Base-by-base conservation (phyloP, 208 protist genomes). In the Trypanosoma scelopori region DNA sequence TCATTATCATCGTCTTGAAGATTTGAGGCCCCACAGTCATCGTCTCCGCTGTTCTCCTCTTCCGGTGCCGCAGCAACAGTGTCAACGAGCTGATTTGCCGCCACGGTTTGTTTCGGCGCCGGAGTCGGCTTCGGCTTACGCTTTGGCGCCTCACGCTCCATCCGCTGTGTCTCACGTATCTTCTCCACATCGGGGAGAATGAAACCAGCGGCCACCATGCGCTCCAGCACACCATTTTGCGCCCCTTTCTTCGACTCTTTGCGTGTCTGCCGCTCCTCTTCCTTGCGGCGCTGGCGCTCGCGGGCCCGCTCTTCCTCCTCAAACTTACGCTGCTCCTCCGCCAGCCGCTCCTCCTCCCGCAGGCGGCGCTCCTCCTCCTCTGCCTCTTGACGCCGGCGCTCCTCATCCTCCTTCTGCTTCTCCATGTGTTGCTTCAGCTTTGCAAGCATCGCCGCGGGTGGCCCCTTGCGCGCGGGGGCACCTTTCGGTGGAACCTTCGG, bases 361-460 rank as follows among this genome's bases (percentile, higher is more conserved):
- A 89, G 56, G 42, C 78, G 79, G 43, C 77, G 79, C 74, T 96
- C 87, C 52, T 86, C 79, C 60, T 96, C 88, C 66, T 95, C 86
- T 16, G 57, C 79, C 67, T 96, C 90, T 15, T 62, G 55, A 32
- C 82, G 74, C 35, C 83, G 55, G 13, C 91, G 89, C 35, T 95
- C 79, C 70, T 97, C 85, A 42, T 95, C 86, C n/a, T 72, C 82
- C 39, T 83, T 82, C 69, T 95, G 82, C 73, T 83, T 76, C 74
- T 95, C 89, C 85, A 93, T 94, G 81, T 94, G 87, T 76, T 84
- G 79, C 74, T 97, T 97, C 22, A 97, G 73, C 76, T 93, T 91
- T 16, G 88, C 89, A n/a, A 96, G 50, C 85, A 92, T 91, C 13
- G 80, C 85, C 41, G 77, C 69, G 12, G 87, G 82, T 30, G 84